A percentile compares a stretch with the other conserved stretches of the same genome.
phyloP scores from a whole-genome alignment of 805 yeast genomes.

The Ogataea dorogensis region DNA sequence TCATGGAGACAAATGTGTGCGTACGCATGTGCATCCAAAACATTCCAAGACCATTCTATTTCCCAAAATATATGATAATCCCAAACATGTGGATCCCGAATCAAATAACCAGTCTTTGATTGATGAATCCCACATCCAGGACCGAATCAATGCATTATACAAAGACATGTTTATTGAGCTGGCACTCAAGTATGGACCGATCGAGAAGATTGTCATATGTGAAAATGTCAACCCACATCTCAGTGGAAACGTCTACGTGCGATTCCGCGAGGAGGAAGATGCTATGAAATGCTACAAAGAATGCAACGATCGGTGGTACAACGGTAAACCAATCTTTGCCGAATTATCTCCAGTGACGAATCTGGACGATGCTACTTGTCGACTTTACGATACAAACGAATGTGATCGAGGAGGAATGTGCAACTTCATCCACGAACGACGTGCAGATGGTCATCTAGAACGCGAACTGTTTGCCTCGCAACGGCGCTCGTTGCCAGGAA shows the following conservation, averaged over 20 bases:
- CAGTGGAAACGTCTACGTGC: constrained; percentile 80
- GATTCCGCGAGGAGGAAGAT: constrained; percentile 50
- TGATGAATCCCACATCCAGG: constrained; percentile 37
- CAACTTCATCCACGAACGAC: constrained; percentile 78
- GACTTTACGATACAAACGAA: constrained; percentile 57
- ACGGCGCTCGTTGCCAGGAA: constrained; percentile 7
- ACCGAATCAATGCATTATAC: constrained; percentile 58
- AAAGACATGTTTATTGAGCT: constrained; percentile 71
- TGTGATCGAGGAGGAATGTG: constrained; percentile 85
- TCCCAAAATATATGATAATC: constrained; percentile 63
- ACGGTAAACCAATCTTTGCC: constrained; percentile 72
- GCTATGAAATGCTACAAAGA: constrained; percentile 60
- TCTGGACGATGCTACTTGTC: constrained; percentile 71
- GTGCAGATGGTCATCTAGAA: constrained; percentile 41
- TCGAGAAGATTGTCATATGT: constrained; percentile 69
- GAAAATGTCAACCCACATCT: constrained; percentile 82
- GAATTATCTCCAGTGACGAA: constrained; percentile 74
- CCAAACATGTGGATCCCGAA: constrained; percentile 37
- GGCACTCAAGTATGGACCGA: constrained; percentile 43
- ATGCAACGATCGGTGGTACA: constrained; percentile 81
- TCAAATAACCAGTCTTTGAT: neutral
- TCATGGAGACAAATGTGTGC: constrained; percentile 85
- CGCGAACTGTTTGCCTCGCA: constrained; percentile 23
- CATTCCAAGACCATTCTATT: constrained; percentile 64
- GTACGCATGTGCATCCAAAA: constrained; percentile 67